These are phyloP conservation scores for Ottelia alismoides DNA, from an alignment of 106 monocot genomes.

Conservation along the genomic window DNA sequence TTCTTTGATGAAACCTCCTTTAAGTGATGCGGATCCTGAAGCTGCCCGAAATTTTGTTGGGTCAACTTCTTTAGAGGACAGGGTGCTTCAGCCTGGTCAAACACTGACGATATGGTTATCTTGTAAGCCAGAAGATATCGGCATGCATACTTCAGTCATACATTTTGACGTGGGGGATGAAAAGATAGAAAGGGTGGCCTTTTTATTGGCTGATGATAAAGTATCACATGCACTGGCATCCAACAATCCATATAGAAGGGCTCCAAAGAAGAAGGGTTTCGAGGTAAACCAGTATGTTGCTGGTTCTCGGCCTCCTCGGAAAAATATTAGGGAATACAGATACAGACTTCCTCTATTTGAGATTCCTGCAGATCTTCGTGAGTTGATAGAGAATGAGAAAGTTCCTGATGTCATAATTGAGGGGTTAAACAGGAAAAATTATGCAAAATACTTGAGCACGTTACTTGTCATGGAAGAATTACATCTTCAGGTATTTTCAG, in stretches of 20 bases:
- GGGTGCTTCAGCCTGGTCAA: constrained; percentile 60
- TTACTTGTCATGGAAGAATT: constrained; percentile 91
- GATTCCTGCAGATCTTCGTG: constrained; percentile 53
- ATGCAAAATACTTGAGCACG: constrained; percentile 51
- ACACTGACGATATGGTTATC: constrained; percentile 76
- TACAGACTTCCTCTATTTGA: constrained; percentile 34
- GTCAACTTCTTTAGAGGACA: constrained; percentile 53
- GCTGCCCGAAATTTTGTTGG: constrained; percentile 33
- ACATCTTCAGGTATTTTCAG: constrained; percentile 52
- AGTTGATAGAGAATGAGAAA: constrained; percentile 41
- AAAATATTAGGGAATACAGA: constrained; percentile 12
- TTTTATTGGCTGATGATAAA: constrained; percentile 76
- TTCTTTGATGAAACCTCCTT: constrained; percentile 81
- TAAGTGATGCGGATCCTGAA: constrained; percentile 23
- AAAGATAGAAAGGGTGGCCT: constrained; percentile 73
- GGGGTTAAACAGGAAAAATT: constrained; percentile 39
- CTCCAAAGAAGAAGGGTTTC: constrained; percentile 26
- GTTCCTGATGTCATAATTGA: constrained; percentile 50
- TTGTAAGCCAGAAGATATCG: constrained; percentile 78
- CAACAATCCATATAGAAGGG: constrained; percentile 48
- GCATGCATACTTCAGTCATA: constrained; percentile 65
- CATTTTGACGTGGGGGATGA: constrained; percentile 83
- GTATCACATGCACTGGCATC: constrained; percentile 65
- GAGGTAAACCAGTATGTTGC: constrained; percentile 34
- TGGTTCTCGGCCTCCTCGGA: constrained; percentile 38